Base-by-base conservation (phyloP, 2,329 filamentous ascomycete genomes). In the Balansia obtecta region DNA sequence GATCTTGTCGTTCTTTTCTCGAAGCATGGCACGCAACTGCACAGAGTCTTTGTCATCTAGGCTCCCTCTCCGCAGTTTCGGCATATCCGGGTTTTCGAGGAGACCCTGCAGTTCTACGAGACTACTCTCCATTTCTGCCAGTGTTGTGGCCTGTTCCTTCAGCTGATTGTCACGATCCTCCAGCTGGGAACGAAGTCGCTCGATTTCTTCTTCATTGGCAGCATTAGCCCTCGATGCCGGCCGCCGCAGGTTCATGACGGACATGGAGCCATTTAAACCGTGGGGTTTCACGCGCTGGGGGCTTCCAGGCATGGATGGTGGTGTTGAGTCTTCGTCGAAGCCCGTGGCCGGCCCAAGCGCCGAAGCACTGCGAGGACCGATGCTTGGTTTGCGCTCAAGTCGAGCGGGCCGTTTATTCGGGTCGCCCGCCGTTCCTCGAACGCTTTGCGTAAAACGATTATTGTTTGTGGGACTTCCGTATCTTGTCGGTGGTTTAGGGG, bases 1-100 rank as follows among this genome's bases (percentile, higher is more conserved):
- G 57, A 98, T 96, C 71, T 90, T 95, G 52, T 98, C 93, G 60
- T 96, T 96, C 76, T 95, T 96, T 68, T 98, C 93, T 22, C 88
- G 79, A 49, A 98, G 70, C 58, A 95, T 69, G n/a, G 84, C 79
- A 49, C 90, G 82, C 51, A 98, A 73, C 62, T 94, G 86, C 5
- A 77, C 65, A 2, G 82, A 76, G 63, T 95, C 90, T 57, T 83
- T 83, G 51, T 86, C 85, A 51, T 83, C 82, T 22, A 77, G 57
- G 58, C 72, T 76, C 56, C 67, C 68, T 54, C 71, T 68, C 59
- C 71, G 65, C 59, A 68, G 56, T 55, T 61, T 54, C 27, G 58
- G 64, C 52, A 69, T 63, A 52, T 75, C 71, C 54, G 71, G 68
- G 63, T 72, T 74, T 67, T 75, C 84, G 61, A 94, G 83, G 32